phyloP scores from a whole-genome alignment of 371 early-diverging fungal species.

The Apophysomyces sp. region DNA sequence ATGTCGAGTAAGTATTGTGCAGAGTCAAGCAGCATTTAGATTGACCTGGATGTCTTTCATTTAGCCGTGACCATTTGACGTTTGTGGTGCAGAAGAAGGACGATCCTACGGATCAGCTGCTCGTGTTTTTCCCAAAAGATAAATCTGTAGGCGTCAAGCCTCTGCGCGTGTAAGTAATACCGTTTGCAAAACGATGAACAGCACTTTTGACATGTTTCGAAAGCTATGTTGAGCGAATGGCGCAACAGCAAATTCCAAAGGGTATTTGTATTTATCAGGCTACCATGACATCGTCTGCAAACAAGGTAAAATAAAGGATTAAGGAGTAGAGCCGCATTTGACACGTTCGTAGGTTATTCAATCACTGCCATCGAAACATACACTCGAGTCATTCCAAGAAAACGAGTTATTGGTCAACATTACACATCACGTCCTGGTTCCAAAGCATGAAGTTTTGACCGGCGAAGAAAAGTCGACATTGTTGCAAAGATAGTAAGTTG shows the following conservation, averaged over 20 bases:
- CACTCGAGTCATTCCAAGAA: slow-evolving; percentile 94
- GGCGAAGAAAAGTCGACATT: slow-evolving; percentile 92
- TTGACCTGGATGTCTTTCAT: slow-evolving; percentile 3
- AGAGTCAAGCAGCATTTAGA: too few relatives aligned
- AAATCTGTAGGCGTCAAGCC: slow-evolving; percentile 89
- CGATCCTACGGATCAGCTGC: slow-evolving; percentile 81
- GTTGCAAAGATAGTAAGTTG: slow-evolving; percentile 86
- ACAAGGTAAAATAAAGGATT: slow-evolving; percentile 59
- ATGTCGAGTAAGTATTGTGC: slow-evolving; percentile 70
- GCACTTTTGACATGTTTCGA: background rate
- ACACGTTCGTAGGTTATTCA: slow-evolving; percentile 51
- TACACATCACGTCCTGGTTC: slow-evolving; percentile 96
- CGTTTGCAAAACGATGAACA: background rate
- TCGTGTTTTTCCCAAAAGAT: slow-evolving; percentile 93
- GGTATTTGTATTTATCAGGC: slow-evolving; percentile 87
- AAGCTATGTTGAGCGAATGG: slow-evolving; percentile 85
- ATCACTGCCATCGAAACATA: slow-evolving; percentile 72
- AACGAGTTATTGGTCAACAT: slow-evolving; percentile 98
- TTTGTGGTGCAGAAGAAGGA: slow-evolving; percentile 87
- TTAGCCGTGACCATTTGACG: slow-evolving; percentile 77
- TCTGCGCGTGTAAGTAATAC: slow-evolving; percentile 74
- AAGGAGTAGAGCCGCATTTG: background rate
- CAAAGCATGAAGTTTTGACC: slow-evolving; percentile 90
- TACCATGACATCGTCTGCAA: slow-evolving; percentile 86
- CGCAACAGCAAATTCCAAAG: slow-evolving; percentile 75